phyloP scores from a whole-genome alignment of 768 basidiomycete species.

The Russula foetens region DNA sequence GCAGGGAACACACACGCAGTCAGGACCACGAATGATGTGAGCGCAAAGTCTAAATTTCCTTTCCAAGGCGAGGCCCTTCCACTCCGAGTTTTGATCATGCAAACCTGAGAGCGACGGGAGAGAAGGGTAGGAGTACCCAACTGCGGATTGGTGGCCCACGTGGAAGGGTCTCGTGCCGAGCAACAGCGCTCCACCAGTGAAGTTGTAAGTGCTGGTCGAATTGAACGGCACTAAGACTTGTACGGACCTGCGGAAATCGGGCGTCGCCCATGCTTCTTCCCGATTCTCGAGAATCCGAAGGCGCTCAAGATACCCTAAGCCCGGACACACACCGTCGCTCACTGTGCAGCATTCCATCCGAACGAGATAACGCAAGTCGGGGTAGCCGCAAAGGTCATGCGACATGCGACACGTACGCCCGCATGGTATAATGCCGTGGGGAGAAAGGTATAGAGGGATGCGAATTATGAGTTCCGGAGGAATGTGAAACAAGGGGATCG shows the following conservation, averaged over 20 bases:
- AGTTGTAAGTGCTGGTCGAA: slow-evolving; percentile 19
- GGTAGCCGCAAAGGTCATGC: not conserved
- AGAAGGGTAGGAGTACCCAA: slow-evolving; percentile 10
- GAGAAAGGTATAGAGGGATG: no score
- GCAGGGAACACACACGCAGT: not conserved
- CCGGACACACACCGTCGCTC: no score
- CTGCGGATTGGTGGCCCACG: not conserved
- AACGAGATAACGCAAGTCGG: slow-evolving; percentile 12
- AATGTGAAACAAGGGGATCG: no score
- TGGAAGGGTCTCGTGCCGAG: slow-evolving; percentile 20
- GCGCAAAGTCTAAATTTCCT: slow-evolving; percentile 13
- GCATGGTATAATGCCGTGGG: no score
- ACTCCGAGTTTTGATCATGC: not conserved
- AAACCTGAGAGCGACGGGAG: slow-evolving; percentile 3
- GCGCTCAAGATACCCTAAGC: slow-evolving; percentile 7
- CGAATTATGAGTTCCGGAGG: no score
- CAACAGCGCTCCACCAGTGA: slow-evolving; percentile 17
- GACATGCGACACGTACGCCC: slow-evolving; percentile 2
- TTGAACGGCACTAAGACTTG: slow-evolving; percentile 9
- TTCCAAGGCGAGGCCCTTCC: not conserved
- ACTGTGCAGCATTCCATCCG: no score
- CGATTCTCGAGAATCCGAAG: slow-evolving; percentile 2
- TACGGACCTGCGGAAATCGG: not conserved
- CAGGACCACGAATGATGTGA: slow-evolving; percentile 13
- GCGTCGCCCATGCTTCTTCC: no score